Conservation (phyloP, 2,329 filamentous ascomycete genomes). For the Fusarium falciforme region DNA sequence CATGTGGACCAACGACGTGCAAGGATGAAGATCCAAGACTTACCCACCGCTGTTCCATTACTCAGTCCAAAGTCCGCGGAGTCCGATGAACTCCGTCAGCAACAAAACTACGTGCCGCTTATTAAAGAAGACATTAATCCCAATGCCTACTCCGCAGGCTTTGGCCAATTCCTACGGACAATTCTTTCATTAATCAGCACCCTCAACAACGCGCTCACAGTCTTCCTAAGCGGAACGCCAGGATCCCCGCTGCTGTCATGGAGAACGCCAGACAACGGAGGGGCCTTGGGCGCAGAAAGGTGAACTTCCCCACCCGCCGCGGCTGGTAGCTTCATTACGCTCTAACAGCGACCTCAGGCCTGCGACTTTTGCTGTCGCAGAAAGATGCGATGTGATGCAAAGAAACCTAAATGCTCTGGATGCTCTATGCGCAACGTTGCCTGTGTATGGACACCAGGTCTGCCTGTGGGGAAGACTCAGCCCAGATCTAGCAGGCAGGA, state of each 20-base stretch:
- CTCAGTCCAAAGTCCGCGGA: neutral
- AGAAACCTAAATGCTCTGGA: slow-evolving; percentile 2
- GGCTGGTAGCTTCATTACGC: neutral
- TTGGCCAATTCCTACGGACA: neutral
- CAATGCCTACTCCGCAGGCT: neutral
- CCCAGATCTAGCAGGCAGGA: neutral
- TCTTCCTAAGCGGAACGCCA: neutral
- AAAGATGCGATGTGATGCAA: slow-evolving; percentile 21
- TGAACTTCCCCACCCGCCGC: neutral
- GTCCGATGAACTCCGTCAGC: neutral
- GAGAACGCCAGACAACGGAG: neutral
- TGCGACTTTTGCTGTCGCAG: slow-evolving; percentile 10
- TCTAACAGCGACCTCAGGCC: neutral
- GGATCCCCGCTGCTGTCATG: neutral
- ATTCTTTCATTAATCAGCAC: neutral
- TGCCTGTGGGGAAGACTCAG: neutral
- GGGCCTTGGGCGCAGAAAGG: slow-evolving; percentile 13
- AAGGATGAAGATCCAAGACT: neutral
- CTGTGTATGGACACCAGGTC: slow-evolving; percentile 8
- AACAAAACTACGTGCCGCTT: neutral
- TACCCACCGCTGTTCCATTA: neutral
- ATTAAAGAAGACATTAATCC: neutral
- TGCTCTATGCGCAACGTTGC: neutral
- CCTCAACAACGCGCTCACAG: too few species aligned
- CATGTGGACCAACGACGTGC: neutral